phyloP scores from a whole-genome alignment of 352 stramenopile species.

The Phytophthora macrochlamydospora region DNA sequence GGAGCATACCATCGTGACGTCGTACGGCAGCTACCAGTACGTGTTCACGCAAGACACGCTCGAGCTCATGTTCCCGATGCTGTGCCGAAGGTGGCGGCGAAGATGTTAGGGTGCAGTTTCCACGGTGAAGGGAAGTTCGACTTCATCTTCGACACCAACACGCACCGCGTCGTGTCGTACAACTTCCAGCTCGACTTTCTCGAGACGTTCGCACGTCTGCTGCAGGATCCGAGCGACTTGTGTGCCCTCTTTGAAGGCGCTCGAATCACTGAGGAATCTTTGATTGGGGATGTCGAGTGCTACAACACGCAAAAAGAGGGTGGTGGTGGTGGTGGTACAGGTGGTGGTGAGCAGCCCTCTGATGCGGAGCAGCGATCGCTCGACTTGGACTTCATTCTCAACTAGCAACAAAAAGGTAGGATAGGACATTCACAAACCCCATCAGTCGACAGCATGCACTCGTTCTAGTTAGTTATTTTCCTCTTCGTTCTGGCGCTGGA shows the following conservation, averaged over 20 bases:
- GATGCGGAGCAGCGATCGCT: no score
- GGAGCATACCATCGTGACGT: conserved; percentile 40
- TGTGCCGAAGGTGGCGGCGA: conserved; percentile 25
- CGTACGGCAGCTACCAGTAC: conserved; percentile 44
- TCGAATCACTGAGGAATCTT: conserved; percentile 52
- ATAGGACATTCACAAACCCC: no score
- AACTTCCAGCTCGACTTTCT: conserved; percentile 55
- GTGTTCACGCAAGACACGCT: conserved; percentile 51
- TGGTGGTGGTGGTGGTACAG: no score
- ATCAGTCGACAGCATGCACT: no score
- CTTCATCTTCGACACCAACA: conserved; percentile 52
- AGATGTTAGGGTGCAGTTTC: conserved; percentile 41
- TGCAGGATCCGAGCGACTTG: conserved; percentile 45
- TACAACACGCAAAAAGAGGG: conserved; percentile 14
- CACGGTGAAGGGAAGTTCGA: conserved; percentile 36
- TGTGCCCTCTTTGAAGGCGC: conserved; percentile 45
- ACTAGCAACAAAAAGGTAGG: no score
- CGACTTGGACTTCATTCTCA: no score
- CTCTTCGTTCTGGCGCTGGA: conserved; percentile 47
- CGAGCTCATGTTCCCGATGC: conserved; percentile 57
- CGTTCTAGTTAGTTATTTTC: conserved; percentile 1
- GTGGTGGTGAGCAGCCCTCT: no score
- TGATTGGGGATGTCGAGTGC: conserved; percentile 50
- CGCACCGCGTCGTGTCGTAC: conserved; percentile 44
- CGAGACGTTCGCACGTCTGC: conserved; percentile 39